Evolutionary conservation across 768 basidiomycete species (phyloP).

Genomic region (Neoboletus brunneissimus): DNA sequence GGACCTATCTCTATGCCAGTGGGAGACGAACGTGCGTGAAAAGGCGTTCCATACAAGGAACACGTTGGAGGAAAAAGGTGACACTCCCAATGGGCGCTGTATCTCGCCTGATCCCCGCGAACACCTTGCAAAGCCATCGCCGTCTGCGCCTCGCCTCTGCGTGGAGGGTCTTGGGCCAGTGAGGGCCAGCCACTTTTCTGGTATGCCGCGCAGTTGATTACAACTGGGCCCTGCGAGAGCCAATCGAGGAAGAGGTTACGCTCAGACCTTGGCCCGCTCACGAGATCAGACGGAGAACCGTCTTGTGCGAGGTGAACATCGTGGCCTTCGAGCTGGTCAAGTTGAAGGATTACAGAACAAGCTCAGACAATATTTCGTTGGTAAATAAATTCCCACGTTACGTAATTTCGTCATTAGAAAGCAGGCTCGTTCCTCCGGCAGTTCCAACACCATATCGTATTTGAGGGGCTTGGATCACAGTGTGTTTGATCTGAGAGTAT

Average conservation of each 20-base stretch:
- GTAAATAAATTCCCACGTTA: background rate
- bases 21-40: background rate
- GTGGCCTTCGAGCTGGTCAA: slow-evolving; percentile 53
- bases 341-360: background rate
- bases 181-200: slow-evolving; percentile 49
- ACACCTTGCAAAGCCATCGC: slow-evolving; percentile 44
- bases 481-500: background rate
- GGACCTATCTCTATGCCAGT: background rate
- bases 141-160: slow-evolving; percentile 9
- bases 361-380: background rate
- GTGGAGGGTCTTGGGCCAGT: slow-evolving; percentile 38
- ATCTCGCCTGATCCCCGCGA: slow-evolving; percentile 47
- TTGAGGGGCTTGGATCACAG: background rate
- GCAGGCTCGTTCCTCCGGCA: no score
- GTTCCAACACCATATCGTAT: background rate
- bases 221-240: slow-evolving; percentile 57
- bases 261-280: slow-evolving; percentile 83
- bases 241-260: slow-evolving; percentile 57
- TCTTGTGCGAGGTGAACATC: slow-evolving; percentile 60
- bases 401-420: no score
- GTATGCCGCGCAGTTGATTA: slow-evolving; percentile 59
- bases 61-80: slow-evolving; percentile 14
- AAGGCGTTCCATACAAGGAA: slow-evolving; percentile 6
- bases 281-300: slow-evolving; percentile 33
- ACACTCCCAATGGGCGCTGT: background rate